Base-by-base conservation (phyloP, 2,329 filamentous ascomycete species). In the Diaporthe eres region DNA sequence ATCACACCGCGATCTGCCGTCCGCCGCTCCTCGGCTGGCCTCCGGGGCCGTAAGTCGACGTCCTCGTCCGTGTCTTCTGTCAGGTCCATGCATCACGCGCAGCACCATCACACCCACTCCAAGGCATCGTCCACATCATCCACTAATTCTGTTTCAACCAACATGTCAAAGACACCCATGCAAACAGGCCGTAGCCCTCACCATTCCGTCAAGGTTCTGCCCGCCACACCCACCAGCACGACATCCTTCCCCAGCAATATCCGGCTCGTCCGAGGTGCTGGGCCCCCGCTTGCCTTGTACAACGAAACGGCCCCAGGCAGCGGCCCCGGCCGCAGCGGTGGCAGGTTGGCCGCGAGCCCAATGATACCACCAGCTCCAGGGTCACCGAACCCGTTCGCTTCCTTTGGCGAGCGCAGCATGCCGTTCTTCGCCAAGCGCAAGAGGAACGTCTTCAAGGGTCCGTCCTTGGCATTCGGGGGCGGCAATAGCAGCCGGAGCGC, bases 101-200 rank as follows among this genome's bases (percentile, higher is more conserved):
- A 65, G 7, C 93, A 95, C 78, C 92, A 93, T 72, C 94, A 97
- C 82, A 93, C 93, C 1, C 96, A 98, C 83, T 98, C 95, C 31
- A 98, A 98, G 84, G 95, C 97, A 0, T 98, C 95, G 0, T 98
- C 95, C 0, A 97, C 95, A 1, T 98, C 95, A 58, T 98, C 94
- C 7, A 94, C 93, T 76, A 93, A 92, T 31, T 93, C 93, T 0
- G 92, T 93, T 5, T 92, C 93, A 0, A 91, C 91, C 4, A 88
- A 90, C 5, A 90, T 92, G 25, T 93, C 93, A 49, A 93, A 92
- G 81, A 93, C 91, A 22, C 92, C 91, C 1, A 86, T 91, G 68
- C 90, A 89, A 58, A 85, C 90, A 49, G 90, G 90, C 19, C 92
- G 94, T 34, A 96, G 93, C 4, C 96, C 97, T 1, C 95, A 98